Conservation (phyloP, 805 yeast species). For the Lachancea sp. region DNA sequence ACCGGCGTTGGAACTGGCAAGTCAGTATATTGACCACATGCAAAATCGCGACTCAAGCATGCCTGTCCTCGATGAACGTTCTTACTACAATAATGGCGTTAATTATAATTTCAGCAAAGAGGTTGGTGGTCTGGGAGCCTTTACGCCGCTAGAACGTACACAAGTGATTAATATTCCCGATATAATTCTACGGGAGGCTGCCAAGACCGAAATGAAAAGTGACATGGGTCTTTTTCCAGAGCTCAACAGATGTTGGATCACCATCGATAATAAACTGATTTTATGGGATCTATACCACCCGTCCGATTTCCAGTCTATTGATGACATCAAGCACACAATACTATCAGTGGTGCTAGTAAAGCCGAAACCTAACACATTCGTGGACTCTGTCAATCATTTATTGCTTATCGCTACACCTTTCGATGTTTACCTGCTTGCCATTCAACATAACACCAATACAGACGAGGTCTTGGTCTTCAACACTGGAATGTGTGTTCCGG, state of each 20-base stretch:
- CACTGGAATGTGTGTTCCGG: conserved; percentile 74
- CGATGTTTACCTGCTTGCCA: conserved; percentile 70
- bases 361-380: conserved; percentile 77
- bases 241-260: conserved; percentile 78
- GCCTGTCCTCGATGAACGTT: conserved; percentile 45
- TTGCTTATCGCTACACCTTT: conserved; percentile 74
- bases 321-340: conserved; percentile 73
- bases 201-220: conserved; percentile 56
- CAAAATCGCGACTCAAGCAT: conserved; percentile 53
- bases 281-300: conserved; percentile 73
- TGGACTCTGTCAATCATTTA: conserved; percentile 65
- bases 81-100: conserved; percentile 49
- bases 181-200: conserved; percentile 65
- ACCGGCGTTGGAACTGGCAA: conserved; percentile 48
- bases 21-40: conserved; percentile 55
- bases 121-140: conserved; percentile 40
- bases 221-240: conserved; percentile 81
- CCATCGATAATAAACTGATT: conserved; percentile 70
- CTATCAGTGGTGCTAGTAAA: conserved; percentile 68
- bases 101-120: conserved; percentile 61
- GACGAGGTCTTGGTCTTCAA: conserved; percentile 63
- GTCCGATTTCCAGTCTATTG: conserved; percentile 71
- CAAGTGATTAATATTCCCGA: conserved; percentile 72
- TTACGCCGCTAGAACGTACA: conserved; percentile 72
- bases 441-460: conserved; percentile 44